Percentiles rank a stretch among this genome's conserved stretches.
These are phyloP conservation scores for Lichtheimia ornata DNA, from an alignment of 371 early-diverging fungal species.

Conservation along the genomic window DNA sequence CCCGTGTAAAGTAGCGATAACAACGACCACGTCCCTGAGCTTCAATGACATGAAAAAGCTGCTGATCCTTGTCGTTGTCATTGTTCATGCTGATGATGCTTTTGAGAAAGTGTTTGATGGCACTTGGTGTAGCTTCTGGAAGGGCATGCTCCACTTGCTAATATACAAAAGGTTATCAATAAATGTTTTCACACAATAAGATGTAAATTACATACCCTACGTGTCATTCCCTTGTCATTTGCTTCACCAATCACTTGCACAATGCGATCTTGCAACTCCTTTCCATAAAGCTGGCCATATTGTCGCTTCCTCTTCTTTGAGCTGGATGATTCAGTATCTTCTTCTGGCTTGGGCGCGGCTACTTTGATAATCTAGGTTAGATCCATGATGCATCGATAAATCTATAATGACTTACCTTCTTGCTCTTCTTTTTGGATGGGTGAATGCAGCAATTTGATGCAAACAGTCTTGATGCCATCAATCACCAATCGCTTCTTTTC, in stretches of 20 bases:
- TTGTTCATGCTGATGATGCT: neutral
- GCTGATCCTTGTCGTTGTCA: neutral
- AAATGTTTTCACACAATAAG: neutral
- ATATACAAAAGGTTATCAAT: neutral
- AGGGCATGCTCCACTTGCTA: neutral
- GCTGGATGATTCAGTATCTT: neutral
- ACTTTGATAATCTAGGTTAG: too few species aligned
- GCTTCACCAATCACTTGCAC: neutral
- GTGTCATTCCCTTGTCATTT: slow-evolving; percentile 7
- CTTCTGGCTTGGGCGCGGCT: neutral
- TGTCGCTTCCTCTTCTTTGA: neutral
- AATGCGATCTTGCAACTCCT: neutral
- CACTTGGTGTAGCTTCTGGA: slow-evolving; percentile 1
- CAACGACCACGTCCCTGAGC: slow-evolving; percentile 6
- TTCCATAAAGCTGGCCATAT: neutral
- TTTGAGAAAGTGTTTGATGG: neutral
- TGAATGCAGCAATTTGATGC: slow-evolving; percentile 1
- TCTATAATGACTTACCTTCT: neutral
- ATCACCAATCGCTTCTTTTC: slow-evolving; percentile 13
- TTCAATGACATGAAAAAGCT: slow-evolving; percentile 12
- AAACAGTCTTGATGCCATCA: neutral
- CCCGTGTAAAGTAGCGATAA: slow-evolving; percentile 19
- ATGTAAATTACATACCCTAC: slow-evolving; percentile 6
- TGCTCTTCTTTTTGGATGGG: neutral
- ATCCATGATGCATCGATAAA: too few species aligned